Evolutionary conservation across 192 early-diverging fungal genomes (phyloP), one percentile per base, ranked within the genome.

Genomic region (Umbelopsis sp.): DNA sequence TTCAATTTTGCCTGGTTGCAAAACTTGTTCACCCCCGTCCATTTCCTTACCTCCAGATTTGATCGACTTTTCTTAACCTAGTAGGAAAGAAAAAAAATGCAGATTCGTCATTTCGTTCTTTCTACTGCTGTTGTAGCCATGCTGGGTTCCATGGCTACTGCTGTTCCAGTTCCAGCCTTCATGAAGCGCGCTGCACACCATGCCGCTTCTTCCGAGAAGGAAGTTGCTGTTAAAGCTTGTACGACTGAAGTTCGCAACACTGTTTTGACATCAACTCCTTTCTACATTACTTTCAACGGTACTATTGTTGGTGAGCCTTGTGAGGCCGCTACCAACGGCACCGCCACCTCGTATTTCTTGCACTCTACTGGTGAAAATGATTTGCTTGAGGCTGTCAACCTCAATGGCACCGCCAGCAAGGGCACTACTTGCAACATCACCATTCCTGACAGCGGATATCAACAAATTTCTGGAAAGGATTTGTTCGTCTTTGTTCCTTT

Each of bases 121-220:
- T 61, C 55, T 7, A 35, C 55, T 35, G n/a, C 55, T 16, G 55
- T 61, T 25, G 55, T 25, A 61, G 55, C 55, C 55, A 61, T 61
- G 55, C 55, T 61, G 55, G 55, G 55, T 61, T 61, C 55, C 55
- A 61, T 61, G 55, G 55, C 55, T 61, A n/a, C 25, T 12, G 55
- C 55, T 37, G 7, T 61, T 30, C 55, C 55, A 61, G 27, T 61
- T n/a, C 55, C 55, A 35, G 55, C 12, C 7, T 25, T 37, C 2
- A 35, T 33, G 3, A 61, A 61, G 55, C 55, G 55, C 30, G 55
- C 33, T 58, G 27, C 30, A 13, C 48, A 16, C 20, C 15, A 21
- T 13, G 18, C 6, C 20, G 18, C 15, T 20, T 49, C 48, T 5
- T 49, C 48, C 48, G 5, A 49, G 18, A 49, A 49, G 15, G 48